Evolutionary conservation across 1,284 basidiomycete species (phyloP), one percentile per base, ranked within the genome.

Genomic region (Ganoderma lingzhi): DNA sequence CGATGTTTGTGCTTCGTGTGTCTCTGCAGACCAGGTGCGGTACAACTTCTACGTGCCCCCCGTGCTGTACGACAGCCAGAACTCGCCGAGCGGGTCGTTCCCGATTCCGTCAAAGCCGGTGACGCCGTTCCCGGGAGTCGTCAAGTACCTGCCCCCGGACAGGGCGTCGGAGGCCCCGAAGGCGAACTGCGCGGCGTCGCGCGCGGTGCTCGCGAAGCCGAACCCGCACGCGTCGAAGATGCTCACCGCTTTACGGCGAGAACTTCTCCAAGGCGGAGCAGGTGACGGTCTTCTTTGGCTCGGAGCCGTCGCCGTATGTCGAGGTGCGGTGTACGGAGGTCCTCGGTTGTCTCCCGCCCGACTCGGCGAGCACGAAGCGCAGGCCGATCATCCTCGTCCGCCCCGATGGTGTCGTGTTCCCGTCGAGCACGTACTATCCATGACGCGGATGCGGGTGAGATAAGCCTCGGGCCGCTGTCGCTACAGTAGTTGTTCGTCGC

Each of bases 11-110:
- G 48, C 23, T 51, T 28, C 3, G 48, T 28, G 48, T 12, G 41
- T 41, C 9, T 51, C 62, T 56, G 72, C 78, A 90, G 93, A 95
- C 78, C 93, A 95, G 86, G 87, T 95, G 69, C 88, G 92, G 70
- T 96, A 96, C 83, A 96, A 96, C 78, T 97, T 97, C 82, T 96
- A 95, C 78, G 91, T 96, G 6, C 95, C 95, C n/a, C 93, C 93
- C 0, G 87, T 92, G 51, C 84, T 93, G 63, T 94, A 91, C 80
- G 92, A 94, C 82, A 89, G 89, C 74, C 91, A 92, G 78, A 88
- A 89, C 74, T 84, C 88, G 51, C 82, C 86, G 41, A 88, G 86
- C 32, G 87, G 88, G 6, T 90, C 91, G 32, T 93, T 91, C 84
- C 89, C 91, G 41, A 88, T 92, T 65, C 93, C 93, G 23, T 88